Evolutionary conservation across 1,139 yeast species (phyloP).

Genomic region (Scheffersomyces titani): DNA sequence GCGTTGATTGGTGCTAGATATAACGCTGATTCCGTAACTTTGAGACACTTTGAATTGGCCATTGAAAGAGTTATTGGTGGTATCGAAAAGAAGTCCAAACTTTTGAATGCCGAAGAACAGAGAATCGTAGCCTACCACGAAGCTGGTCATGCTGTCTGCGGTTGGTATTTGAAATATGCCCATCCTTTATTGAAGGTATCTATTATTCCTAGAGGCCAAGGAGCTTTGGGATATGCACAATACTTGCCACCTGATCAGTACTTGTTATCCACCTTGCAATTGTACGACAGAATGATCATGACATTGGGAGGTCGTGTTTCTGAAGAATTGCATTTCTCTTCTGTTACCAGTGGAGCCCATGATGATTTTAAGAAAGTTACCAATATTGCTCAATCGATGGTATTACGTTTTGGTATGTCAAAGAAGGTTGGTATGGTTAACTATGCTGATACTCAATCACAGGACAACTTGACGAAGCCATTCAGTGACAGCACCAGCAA

Average conservation of each 20-base stretch:
- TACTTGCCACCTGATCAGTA: slow-evolving; percentile 94
- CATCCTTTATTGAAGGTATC: slow-evolving; percentile 94
- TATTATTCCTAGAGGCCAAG: slow-evolving; percentile 94
- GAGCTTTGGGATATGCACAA: slow-evolving; percentile 97
- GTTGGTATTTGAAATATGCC: slow-evolving; percentile 89
- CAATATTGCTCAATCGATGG: slow-evolving; percentile 91
- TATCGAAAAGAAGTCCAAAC: slow-evolving; percentile 83
- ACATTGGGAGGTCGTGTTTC: slow-evolving; percentile 96
- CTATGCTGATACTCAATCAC: slow-evolving; percentile 56
- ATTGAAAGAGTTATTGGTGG: slow-evolving; percentile 98
- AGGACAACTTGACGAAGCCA: slow-evolving; percentile 77
- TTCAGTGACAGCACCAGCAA: slow-evolving; percentile 86
- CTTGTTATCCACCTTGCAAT: slow-evolving; percentile 74
- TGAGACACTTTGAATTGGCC: slow-evolving; percentile 89
- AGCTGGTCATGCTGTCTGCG: slow-evolving; percentile 98
- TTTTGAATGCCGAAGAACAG: slow-evolving; percentile 81
- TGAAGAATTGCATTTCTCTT: slow-evolving; percentile 85
- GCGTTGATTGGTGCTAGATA: slow-evolving; percentile 94
- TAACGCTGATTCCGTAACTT: slow-evolving; percentile 65
- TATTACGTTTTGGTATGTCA: slow-evolving; percentile 89
- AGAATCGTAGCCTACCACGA: slow-evolving; percentile 94
- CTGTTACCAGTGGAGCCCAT: slow-evolving; percentile 93
- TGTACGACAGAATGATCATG: slow-evolving; percentile 91
- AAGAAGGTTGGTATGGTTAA: slow-evolving; percentile 78
- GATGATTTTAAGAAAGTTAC: slow-evolving; percentile 98